Evolutionary conservation across 2,329 filamentous ascomycete species (phyloP), one percentile per base, ranked within the genome.

Genomic region (Eutypa lata): DNA sequence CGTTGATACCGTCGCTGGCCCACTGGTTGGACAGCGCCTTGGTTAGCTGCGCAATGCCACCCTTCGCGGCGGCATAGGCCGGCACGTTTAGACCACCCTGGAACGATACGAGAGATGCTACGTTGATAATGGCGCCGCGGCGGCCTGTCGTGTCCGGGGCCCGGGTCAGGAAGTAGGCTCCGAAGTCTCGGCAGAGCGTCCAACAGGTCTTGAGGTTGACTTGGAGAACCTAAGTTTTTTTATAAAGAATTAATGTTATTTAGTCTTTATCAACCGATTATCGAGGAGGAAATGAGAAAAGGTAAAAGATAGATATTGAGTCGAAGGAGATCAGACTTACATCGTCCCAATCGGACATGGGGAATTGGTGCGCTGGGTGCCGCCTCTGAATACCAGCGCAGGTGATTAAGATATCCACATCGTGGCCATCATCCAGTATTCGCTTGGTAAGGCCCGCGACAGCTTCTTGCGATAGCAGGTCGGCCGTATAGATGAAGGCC

Each of bases 21-120:
- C 91, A 96, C 73, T 95, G 90, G 67, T 96, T 96, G 46, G 86
- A 85, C 53, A 96, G 77, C 24, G 87, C 87, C 74, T 94, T 95
- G 49, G 90, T 95, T 54, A 95, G 72, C 73, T 96, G 91, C 6
- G 84, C 87, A 0, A 96, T 86, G 8, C 89, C 91, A 44, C 91
- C 91, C 73, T 96, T 96, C 57, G 83, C 85, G 0, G 91, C 89
- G 1, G 91, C 88, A 67, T 96, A 96, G 1, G 91, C 91, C 0
- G 91, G 91, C 1, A 96, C 90, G 0, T 88, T 96, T 59, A 96
- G 78, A 1, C 91, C 91, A 51, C 92, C 92, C 68, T 96, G 89
- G 78, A 93, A 93, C 46, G 84, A 85, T 37, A 96, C 80, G 40
- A 97, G 80, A 13, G 84, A 89, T 11, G 87, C 91, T 52, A 95